Evolutionary conservation across 768 basidiomycete genomes (phyloP).

Genomic region (Fistulinella prunicolor): DNA sequence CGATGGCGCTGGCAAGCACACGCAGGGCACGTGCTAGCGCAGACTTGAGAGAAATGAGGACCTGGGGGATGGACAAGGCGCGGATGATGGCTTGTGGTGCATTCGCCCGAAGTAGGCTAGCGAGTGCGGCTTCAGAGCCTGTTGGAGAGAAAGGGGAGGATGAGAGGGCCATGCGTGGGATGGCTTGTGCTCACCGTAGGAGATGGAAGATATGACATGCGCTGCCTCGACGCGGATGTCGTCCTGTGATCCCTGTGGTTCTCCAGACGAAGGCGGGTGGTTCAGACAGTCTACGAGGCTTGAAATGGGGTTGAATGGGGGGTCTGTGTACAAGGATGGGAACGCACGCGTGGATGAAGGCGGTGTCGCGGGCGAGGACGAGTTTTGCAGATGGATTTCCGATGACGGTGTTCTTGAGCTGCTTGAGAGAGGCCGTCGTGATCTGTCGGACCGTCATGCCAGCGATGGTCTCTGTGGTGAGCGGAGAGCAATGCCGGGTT

Average conservation of each 20-base stretch:
- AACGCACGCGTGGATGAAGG: conserved; percentile 54
- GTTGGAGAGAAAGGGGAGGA: neutral
- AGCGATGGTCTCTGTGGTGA: no score
- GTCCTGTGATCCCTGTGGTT: conserved; percentile 40
- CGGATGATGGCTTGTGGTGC: conserved; percentile 60
- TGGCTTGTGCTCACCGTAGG: conserved; percentile 49
- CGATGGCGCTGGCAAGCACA: conserved; percentile 53
- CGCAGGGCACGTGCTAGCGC: conserved; percentile 66
- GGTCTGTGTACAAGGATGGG: neutral
- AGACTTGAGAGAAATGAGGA: conserved; percentile 40
- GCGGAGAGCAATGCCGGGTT: neutral
- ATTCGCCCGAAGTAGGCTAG: conserved; percentile 52
- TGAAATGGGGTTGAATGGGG: neutral
- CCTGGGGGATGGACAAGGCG: conserved; percentile 47
- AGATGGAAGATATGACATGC: conserved; percentile 69
- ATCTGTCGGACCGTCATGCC: conserved; percentile 32
- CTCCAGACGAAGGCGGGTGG: conserved; percentile 31
- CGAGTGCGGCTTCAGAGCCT: conserved; percentile 64
- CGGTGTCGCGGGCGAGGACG: conserved; percentile 52
- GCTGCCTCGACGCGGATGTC: conserved; percentile 70
- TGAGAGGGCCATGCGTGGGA: neutral
- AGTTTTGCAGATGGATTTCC: conserved; percentile 76
- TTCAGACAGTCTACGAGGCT: conserved; percentile 67
- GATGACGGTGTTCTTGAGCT: conserved; percentile 72
- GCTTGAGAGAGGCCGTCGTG: conserved; percentile 46